Evolutionary conservation across 768 basidiomycete species (phyloP).

Genomic region (Panaeolus cyanescens): DNA sequence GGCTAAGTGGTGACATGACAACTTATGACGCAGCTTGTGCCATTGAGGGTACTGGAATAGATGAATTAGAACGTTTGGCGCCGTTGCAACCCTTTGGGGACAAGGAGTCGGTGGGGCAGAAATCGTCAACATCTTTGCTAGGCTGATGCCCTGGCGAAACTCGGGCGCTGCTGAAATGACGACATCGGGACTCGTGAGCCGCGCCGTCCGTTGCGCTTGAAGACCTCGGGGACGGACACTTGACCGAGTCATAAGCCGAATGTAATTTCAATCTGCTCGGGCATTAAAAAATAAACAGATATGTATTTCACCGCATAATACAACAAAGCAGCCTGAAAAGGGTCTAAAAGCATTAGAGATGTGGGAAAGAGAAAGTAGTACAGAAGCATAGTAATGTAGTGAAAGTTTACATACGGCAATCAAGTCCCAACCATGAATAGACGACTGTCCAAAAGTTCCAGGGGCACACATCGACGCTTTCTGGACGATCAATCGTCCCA

Average conservation of each 20-base stretch:
- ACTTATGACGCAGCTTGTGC: neutral
- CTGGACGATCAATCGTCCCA: conserved; percentile 46
- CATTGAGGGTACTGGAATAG: neutral
- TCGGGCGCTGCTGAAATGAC: neutral
- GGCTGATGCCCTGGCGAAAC: neutral
- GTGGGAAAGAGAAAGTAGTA: neutral
- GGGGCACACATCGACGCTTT: conserved; percentile 1
- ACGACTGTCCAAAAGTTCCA: neutral
- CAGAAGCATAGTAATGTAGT: neutral
- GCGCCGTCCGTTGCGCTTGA: neutral
- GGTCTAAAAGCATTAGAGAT: neutral
- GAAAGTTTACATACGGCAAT: neutral
- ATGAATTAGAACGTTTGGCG: neutral
- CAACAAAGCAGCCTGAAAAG: neutral
- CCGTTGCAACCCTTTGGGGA: neutral
- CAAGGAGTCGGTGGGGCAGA: neutral
- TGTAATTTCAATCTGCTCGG: neutral
- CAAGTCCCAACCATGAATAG: neutral
- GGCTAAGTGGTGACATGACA: too few species aligned
- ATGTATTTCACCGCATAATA: neutral
- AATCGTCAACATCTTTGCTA: neutral
- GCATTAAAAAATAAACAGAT: neutral
- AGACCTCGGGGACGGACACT: too few species aligned
- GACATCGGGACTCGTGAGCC: neutral
- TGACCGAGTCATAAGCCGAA: neutral